Evolutionary conservation across 2,329 filamentous ascomycete genomes (phyloP).

Genomic region (Aspergillus quadricinctus): DNA sequence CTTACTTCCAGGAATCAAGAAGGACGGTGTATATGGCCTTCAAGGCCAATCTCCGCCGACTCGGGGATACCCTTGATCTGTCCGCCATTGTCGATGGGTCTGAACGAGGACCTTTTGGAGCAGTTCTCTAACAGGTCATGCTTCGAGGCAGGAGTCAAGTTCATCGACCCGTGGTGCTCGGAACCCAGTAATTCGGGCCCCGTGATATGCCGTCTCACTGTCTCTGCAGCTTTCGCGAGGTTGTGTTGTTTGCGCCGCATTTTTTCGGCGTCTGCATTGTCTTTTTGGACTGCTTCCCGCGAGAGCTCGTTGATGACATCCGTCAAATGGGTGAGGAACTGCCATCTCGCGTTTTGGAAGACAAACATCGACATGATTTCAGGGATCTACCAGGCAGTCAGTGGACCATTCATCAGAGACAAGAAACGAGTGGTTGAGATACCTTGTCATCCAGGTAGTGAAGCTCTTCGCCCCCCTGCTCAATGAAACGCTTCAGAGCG

Average conservation of each 20-base stretch:
- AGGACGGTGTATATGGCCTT: slow-evolving; percentile 33
- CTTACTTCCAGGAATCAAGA: neutral
- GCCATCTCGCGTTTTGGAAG: slow-evolving; percentile 80
- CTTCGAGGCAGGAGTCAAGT: slow-evolving; percentile 25
- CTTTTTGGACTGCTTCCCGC: slow-evolving; percentile 42
- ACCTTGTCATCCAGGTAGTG: slow-evolving; percentile 64
- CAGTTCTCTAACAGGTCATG: slow-evolving; percentile 22
- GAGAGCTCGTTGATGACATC: slow-evolving; percentile 54
- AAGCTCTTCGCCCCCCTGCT: slow-evolving; percentile 70
- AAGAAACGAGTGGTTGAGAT: neutral
- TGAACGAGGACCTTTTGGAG: slow-evolving; percentile 12
- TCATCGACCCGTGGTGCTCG: slow-evolving; percentile 36
- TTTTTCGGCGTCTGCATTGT: slow-evolving; percentile 41
- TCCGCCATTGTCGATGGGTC: slow-evolving; percentile 23
- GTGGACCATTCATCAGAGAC: neutral
- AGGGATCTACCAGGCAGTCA: slow-evolving; percentile 56
- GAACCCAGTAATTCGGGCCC: slow-evolving; percentile 86
- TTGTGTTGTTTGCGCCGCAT: slow-evolving; percentile 55
- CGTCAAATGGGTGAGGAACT: slow-evolving; percentile 68
- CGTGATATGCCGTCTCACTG: slow-evolving; percentile 75
- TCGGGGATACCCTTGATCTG: slow-evolving; percentile 62
- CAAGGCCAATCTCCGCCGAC: slow-evolving; percentile 39
- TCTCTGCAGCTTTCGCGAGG: slow-evolving; percentile 68
- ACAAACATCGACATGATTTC: slow-evolving; percentile 82
- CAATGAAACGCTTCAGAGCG: slow-evolving; percentile 75